A percentile compares a stretch with the other conserved stretches of the same genome.
phyloP scores from a whole-genome alignment of 208 protist species.

The Leishmania tropica region DNA sequence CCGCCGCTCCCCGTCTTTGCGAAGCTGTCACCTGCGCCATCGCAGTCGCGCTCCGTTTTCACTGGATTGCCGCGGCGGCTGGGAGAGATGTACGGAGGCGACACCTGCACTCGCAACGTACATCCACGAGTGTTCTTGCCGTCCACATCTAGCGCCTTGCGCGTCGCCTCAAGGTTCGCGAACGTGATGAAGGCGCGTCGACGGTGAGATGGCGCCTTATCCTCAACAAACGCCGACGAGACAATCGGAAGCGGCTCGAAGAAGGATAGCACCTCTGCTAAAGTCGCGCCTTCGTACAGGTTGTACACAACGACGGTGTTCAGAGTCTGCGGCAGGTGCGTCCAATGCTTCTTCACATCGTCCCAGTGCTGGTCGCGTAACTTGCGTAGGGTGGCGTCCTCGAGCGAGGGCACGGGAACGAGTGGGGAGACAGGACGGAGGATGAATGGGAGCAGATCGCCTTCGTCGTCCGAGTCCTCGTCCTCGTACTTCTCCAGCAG shows the following conservation, averaged over 20 bases:
- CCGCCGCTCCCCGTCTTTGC: neutral
- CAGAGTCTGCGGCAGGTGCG: slow-evolving; percentile 55
- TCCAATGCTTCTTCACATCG: slow-evolving; percentile 74
- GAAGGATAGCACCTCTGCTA: slow-evolving; percentile 62
- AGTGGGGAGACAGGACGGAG: slow-evolving; percentile 77
- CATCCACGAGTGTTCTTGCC: slow-evolving; percentile 82
- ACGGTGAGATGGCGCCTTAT: slow-evolving; percentile 59
- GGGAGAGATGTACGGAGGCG: slow-evolving; percentile 71
- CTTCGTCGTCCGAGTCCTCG: slow-evolving; percentile 88
- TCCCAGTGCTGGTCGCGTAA: slow-evolving; percentile 76
- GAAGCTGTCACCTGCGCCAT: neutral
- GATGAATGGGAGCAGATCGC: slow-evolving; percentile 77
- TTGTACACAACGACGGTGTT: slow-evolving; percentile 85
- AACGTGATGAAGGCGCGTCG: slow-evolving; percentile 82
- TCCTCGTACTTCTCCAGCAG: slow-evolving; percentile 89
- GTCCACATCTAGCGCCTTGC: slow-evolving; percentile 70
- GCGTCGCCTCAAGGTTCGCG: slow-evolving; percentile 42
- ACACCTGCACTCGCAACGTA: slow-evolving; percentile 82
- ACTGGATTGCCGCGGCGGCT: slow-evolving; percentile 61
- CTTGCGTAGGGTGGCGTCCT: slow-evolving; percentile 77
- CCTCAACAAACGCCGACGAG: slow-evolving; percentile 54
- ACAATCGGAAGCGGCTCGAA: slow-evolving; percentile 49
- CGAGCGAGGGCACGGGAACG: slow-evolving; percentile 70
- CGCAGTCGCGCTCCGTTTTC: slow-evolving; percentile 16
- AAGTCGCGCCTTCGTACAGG: slow-evolving; percentile 69